Conservation (phyloP, 129 eudicot species). For the Heracleum sosnowskyi region DNA sequence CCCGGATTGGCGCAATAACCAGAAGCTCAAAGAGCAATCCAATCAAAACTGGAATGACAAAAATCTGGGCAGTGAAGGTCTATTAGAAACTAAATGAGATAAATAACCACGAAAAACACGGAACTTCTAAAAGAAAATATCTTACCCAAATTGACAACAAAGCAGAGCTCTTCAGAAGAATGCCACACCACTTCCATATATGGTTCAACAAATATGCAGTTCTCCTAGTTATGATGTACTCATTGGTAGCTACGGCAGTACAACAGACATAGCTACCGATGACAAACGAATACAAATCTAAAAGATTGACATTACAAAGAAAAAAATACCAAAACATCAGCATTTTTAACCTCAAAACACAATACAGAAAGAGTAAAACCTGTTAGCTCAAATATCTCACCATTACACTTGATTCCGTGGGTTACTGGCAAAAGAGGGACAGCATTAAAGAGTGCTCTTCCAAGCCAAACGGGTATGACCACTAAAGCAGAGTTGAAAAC, state of each 20-base stretch:
- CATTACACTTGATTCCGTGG: constrained; percentile 89
- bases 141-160: constrained; percentile 87
- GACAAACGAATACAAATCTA: constrained; percentile 77
- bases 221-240: constrained; percentile 61
- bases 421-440: constrained; percentile 75
- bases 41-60: constrained; percentile 72
- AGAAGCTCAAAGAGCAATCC: constrained; percentile 88
- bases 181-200: constrained; percentile 74
- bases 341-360: neutral
- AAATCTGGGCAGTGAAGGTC: constrained; percentile 34
- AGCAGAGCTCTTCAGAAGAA: constrained; percentile 66
- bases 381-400: constrained; percentile 23
- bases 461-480: constrained; percentile 73
- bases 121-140: neutral
- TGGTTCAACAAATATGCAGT: constrained; percentile 50
- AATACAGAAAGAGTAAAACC: neutral
- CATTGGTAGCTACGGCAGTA: constrained; percentile 61
- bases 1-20: constrained; percentile 89
- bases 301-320: neutral
- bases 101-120: neutral
- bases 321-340: neutral
- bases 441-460: constrained; percentile 62
- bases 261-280: constrained; percentile 88
- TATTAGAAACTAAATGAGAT: neutral
- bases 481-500: constrained; percentile 57